Conservation (phyloP, 306 rosid species). For the Citrullus mucosospermus region DNA sequence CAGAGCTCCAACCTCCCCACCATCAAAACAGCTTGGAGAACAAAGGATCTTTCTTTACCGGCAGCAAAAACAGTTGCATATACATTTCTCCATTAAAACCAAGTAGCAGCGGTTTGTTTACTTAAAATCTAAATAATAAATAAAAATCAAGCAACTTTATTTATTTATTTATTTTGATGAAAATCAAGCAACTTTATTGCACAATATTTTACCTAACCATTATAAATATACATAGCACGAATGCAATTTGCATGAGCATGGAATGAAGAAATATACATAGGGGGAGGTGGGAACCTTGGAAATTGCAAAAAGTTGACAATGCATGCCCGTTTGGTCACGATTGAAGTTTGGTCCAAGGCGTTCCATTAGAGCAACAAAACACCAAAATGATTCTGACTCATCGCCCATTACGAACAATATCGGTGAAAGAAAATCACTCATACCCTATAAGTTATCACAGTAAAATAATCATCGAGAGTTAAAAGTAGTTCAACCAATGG, state of each 20-base stretch:
- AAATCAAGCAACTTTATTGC: neutral
- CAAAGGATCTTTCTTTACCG: too few relatives aligned
- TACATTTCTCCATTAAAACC: too few relatives aligned
- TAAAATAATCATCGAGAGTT: neutral
- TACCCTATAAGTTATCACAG: conserved; percentile 47
- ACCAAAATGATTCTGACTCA: conserved; percentile 96
- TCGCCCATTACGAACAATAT: conserved; percentile 74
- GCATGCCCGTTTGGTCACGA: conserved; percentile 99
- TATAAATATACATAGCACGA: neutral
- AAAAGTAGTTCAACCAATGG: neutral
- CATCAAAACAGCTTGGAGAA: too few relatives aligned
- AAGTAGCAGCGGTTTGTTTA: too few relatives aligned
- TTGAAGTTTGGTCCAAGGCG: conserved; percentile 97
- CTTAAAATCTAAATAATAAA: too few relatives aligned
- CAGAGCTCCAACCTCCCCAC: too few relatives aligned
- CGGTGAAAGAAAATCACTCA: conserved; percentile 96
- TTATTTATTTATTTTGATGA: too few relatives aligned
- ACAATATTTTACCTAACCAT: neutral
- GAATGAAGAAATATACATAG: conserved; percentile 7
- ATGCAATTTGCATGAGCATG: neutral
- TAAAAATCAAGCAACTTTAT: neutral
- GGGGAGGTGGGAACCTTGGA: conserved; percentile 51
- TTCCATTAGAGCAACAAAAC: conserved; percentile 87
- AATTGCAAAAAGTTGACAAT: conserved; percentile 96
- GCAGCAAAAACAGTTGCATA: too few relatives aligned